Conservation (phyloP, 306 rosid species). For the Psophocarpus tetragonolobus region DNA sequence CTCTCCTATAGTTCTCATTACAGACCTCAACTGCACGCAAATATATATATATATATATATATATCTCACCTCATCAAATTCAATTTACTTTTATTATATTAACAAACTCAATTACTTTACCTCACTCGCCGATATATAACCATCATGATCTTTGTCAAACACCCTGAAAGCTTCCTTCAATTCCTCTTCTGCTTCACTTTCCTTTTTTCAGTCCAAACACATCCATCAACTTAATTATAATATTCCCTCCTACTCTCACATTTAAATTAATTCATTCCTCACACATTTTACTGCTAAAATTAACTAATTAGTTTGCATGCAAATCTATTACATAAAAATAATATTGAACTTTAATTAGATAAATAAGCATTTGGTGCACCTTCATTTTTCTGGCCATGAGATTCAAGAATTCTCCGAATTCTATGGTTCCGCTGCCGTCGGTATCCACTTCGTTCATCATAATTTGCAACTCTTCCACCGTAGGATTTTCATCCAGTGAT, state of each 20-base stretch:
- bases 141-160: slow-evolving; percentile 72
- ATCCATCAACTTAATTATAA: too few relatives aligned
- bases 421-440: slow-evolving; percentile 65
- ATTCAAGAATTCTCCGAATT: slow-evolving; percentile 67
- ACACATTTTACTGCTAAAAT: not conserved
- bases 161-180: slow-evolving; percentile 63
- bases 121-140: slow-evolving; percentile 69
- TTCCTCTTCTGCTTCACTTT: slow-evolving; percentile 61
- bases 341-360: not conserved
- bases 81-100: not conserved
- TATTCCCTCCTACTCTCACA: too few relatives aligned
- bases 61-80: too few relatives aligned
- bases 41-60: not conserved
- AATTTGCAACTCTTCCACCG: slow-evolving; percentile 51
- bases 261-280: too few relatives aligned
- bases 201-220: slow-evolving; percentile 39
- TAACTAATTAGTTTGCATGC: not conserved
- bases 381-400: slow-evolving; percentile 64
- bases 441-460: slow-evolving; percentile 61
- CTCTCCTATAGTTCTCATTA: slow-evolving; percentile 58
- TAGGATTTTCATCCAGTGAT: slow-evolving; percentile 50
- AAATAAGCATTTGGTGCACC: slow-evolving; percentile 28
- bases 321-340: not conserved
- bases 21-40: slow-evolving; percentile 53
- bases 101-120: slow-evolving; percentile 35